Evolutionary conservation across 768 basidiomycete genomes (phyloP).

Genomic region (Dioszegia aurantiaca): DNA sequence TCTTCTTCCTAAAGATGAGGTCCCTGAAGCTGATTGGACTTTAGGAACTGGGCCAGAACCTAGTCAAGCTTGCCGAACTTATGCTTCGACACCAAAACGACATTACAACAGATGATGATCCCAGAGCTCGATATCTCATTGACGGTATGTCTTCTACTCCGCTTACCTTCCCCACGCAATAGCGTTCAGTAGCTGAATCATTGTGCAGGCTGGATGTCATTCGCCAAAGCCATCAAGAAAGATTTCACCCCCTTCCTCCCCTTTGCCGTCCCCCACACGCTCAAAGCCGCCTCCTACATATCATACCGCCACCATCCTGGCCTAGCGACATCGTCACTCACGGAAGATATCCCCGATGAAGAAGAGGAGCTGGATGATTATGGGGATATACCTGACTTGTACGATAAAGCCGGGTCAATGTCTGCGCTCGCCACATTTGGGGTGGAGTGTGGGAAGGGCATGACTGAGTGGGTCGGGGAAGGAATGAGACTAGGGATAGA

Average conservation of each 20-base stretch:
- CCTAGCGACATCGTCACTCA: not conserved
- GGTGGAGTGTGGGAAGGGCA: conserved; percentile 9
- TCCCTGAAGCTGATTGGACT: not conserved
- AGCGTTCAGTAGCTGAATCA: no score
- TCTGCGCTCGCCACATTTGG: conserved; percentile 6
- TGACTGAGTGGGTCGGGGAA: conserved; percentile 5
- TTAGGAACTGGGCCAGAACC: conserved; percentile 10
- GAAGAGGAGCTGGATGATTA: conserved; percentile 13
- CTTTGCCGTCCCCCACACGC: conserved; percentile 9
- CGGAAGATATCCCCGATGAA: not conserved
- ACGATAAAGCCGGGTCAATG: conserved; percentile 10
- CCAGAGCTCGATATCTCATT: conserved; percentile 10
- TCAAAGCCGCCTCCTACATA: conserved; percentile 5
- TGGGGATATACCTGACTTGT: conserved; percentile 15
- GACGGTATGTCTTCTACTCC: conserved; percentile 1
- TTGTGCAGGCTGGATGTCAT: conserved; percentile 15
- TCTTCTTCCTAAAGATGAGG: not conserved
- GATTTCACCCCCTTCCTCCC: conserved; percentile 13
- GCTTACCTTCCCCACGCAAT: not conserved
- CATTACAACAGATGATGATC: conserved; percentile 10
- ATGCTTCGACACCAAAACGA: conserved; percentile 14
- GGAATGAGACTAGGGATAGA: conserved; percentile 8
- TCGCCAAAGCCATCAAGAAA: conserved; percentile 14
- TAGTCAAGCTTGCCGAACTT: conserved; percentile 8
- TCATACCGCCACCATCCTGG: not conserved